Evolutionary conservation across 306 rosid genomes (phyloP).

Genomic region (Vigna trinervia): DNA sequence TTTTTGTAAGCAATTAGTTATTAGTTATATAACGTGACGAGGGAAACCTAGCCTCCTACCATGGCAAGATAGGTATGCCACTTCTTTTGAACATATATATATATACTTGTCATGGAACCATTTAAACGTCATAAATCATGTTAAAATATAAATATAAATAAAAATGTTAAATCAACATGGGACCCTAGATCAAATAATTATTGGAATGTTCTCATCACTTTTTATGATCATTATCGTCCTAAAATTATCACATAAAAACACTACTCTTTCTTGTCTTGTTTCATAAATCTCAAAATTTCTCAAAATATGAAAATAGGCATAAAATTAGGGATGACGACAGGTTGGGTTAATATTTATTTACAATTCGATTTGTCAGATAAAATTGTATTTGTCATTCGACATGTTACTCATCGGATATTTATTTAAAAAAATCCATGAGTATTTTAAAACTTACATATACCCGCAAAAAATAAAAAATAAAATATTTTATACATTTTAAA

Average conservation of each 20-base stretch:
- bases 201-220: neutral
- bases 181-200: neutral
- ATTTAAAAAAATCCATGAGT: too few relatives aligned
- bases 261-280: neutral
- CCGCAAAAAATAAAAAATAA: too few relatives aligned
- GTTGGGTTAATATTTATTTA: too few relatives aligned
- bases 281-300: neutral
- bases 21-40: neutral
- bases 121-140: neutral
- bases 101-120: neutral
- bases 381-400: too few relatives aligned
- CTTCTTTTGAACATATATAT: slow-evolving; percentile 36
- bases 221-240: neutral
- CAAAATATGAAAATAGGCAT: neutral
- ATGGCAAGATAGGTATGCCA: slow-evolving; percentile 26
- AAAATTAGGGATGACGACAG: neutral
- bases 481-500: too few relatives aligned
- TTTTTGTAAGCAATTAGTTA: neutral
- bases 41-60: slow-evolving; percentile 1
- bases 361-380: too few relatives aligned
- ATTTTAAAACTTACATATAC: too few relatives aligned
- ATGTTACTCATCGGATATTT: too few relatives aligned
- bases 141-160: neutral
- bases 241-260: neutral
- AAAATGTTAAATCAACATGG: neutral